Evolutionary conservation across 345 rosid genomes (phyloP).

Genomic region (Hevea brasiliensis): DNA sequence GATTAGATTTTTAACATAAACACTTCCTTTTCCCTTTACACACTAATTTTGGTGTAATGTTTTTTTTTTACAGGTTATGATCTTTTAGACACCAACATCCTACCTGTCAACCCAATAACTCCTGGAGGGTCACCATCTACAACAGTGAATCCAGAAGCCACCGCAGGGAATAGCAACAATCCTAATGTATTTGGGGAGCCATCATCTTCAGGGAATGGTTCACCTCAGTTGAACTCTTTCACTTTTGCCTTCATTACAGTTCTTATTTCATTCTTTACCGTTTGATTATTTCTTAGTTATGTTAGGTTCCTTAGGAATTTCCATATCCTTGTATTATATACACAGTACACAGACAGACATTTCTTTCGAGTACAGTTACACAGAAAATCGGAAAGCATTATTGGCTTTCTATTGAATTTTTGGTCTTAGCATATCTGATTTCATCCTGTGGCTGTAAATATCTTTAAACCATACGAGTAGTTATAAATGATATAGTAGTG

Average conservation of each 20-base stretch:
- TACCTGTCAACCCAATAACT: slow-evolving; percentile 39
- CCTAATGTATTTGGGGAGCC: slow-evolving; percentile 25
- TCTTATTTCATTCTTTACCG: slow-evolving; percentile 32
- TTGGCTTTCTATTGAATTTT: slow-evolving; percentile 15
- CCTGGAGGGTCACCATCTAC: slow-evolving; percentile 52
- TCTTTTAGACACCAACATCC: slow-evolving; percentile 22
- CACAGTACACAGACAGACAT: slow-evolving; percentile 16
- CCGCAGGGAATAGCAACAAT: slow-evolving; percentile 29
- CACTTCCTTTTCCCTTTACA: not conserved
- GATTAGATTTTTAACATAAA: not conserved
- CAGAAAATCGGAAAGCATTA: slow-evolving; percentile 16
- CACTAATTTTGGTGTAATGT: not conserved
- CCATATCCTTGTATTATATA: not conserved
- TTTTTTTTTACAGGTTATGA: slow-evolving; percentile 42
- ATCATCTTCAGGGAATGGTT: slow-evolving; percentile 23
- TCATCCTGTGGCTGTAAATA: slow-evolving; percentile 25
- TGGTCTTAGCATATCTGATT: not conserved
- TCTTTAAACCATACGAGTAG: not conserved
- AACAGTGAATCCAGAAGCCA: slow-evolving; percentile 66
- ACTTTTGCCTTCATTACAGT: slow-evolving; percentile 14
- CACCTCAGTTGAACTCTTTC: slow-evolving; percentile 17
- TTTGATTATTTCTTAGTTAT: slow-evolving; percentile 25
- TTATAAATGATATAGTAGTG: not conserved
- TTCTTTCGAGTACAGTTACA: slow-evolving; percentile 21
- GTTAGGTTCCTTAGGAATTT: not conserved